phyloP scores from a whole-genome alignment of 2,329 filamentous ascomycete species.

The Talaromyces rugulosus region DNA sequence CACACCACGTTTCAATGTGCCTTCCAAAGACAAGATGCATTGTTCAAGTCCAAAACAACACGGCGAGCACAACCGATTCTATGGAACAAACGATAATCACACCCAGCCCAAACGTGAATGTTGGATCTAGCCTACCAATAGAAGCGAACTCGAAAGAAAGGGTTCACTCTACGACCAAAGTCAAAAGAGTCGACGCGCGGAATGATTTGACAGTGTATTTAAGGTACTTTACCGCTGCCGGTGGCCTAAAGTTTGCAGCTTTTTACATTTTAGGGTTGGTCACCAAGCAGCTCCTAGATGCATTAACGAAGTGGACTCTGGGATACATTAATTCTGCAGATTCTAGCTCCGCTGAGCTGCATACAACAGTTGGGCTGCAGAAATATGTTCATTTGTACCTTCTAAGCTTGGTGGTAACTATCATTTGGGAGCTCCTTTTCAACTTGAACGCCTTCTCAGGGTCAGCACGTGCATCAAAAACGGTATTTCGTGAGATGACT shows the following conservation, averaged over 20 bases:
- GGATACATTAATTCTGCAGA: neutral
- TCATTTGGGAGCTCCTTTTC: neutral
- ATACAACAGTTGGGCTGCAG: neutral
- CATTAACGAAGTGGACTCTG: neutral
- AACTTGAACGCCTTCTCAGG: neutral
- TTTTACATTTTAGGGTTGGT: constrained; percentile 6
- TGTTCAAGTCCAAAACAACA: constrained; percentile 64
- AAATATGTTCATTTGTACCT: neutral
- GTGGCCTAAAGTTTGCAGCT: constrained; percentile 28
- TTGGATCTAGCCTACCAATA: too few relatives aligned
- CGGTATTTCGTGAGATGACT: constrained; percentile 63
- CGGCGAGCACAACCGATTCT: constrained; percentile 11
- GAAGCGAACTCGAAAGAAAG: neutral
- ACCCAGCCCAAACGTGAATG: neutral
- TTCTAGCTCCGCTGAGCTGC: too few relatives aligned
- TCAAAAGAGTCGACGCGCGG: neutral
- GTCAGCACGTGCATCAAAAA: constrained; percentile 64
- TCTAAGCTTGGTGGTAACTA: neutral
- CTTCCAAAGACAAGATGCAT: constrained; percentile 68
- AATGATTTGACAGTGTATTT: neutral
- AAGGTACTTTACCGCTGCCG: neutral
- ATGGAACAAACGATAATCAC: neutral
- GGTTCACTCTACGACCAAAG: neutral
- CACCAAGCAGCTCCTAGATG: neutral
- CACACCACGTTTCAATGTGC: constrained; percentile 73